These are phyloP conservation scores for Neofusicoccum umdonicola DNA, from an alignment of 2,329 filamentous ascomycete genomes.

Conservation along the genomic window DNA sequence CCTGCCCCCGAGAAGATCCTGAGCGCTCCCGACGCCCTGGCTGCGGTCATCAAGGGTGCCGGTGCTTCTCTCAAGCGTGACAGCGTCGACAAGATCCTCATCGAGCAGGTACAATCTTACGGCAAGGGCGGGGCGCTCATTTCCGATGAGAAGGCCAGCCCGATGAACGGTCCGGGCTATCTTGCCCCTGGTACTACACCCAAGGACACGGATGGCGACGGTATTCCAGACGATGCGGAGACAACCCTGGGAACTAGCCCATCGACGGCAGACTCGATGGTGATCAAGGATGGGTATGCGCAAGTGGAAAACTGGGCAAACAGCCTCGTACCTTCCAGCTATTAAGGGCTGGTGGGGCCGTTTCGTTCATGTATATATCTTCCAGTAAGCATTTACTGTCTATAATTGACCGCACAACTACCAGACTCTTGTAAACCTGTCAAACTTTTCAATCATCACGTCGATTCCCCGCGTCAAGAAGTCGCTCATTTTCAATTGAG, in stretches of 20 bases:
- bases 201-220: conserved; percentile 49
- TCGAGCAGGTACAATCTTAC: conserved; percentile 46
- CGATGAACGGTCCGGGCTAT: conserved; percentile 42
- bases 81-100: conserved; percentile 42
- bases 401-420: too few relatives aligned
- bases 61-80: conserved; percentile 49
- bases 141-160: conserved; percentile 44
- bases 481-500: too few relatives aligned
- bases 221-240: conserved; percentile 52
- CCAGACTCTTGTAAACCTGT: too few relatives aligned
- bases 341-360: not conserved
- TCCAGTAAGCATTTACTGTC: too few relatives aligned
- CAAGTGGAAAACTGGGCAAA: conserved; percentile 54
- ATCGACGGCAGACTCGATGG: conserved; percentile 40
- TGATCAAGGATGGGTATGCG: conserved; percentile 41
- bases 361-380: not conserved
- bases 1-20: conserved; percentile 43
- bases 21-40: conserved; percentile 41
- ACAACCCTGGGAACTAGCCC: conserved; percentile 41
- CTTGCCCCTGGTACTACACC: conserved; percentile 40
- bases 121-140: conserved; percentile 48
- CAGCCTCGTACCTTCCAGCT: conserved; percentile 40
- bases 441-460: too few relatives aligned
- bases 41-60: conserved; percentile 39
- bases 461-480: too few relatives aligned